Percentiles rank a stretch among this genome's conserved stretches.
These are phyloP conservation scores for Biscogniauxia marginata DNA, from an alignment of 2,329 filamentous ascomycete genomes.

Conservation along the genomic window DNA sequence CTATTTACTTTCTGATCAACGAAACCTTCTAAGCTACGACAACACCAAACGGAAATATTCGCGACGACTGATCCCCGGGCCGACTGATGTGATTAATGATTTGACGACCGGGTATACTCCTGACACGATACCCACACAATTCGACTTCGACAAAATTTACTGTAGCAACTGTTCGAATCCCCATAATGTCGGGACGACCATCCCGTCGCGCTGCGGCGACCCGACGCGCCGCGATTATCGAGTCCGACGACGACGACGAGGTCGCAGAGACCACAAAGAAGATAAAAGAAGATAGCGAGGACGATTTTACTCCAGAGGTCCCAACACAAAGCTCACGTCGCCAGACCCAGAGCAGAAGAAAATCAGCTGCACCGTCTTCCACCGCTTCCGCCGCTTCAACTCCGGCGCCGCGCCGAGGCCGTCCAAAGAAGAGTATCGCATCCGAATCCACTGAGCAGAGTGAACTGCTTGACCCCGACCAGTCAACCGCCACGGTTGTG, in stretches of 20 bases:
- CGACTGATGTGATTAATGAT: not conserved
- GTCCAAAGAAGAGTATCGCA: slow-evolving; percentile 42
- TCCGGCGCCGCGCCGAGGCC: slow-evolving; percentile 32
- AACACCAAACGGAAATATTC: slow-evolving; percentile 1
- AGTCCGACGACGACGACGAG: slow-evolving; percentile 76
- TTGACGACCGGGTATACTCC: not conserved
- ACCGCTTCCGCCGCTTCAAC: not conserved
- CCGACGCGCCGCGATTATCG: slow-evolving; percentile 71
- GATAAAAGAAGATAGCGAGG: slow-evolving; percentile 63
- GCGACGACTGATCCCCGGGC: not conserved
- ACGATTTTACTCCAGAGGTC: slow-evolving; percentile 78
- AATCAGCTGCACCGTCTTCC: slow-evolving; percentile 36
- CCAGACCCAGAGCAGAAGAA: slow-evolving; percentile 39
- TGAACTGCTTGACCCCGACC: slow-evolving; percentile 57
- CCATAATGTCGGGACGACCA: slow-evolving; percentile 33
- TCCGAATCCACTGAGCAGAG: slow-evolving; percentile 49
- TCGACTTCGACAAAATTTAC: no score
- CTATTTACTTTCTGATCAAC: slow-evolving; percentile 21
- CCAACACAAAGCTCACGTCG: slow-evolving; percentile 53
- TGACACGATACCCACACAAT: not conserved
- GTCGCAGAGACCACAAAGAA: slow-evolving; percentile 52
- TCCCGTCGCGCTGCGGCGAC: slow-evolving; percentile 48
- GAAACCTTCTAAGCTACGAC: not conserved
- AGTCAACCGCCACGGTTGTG: slow-evolving; percentile 35
- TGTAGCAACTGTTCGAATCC: slow-evolving; percentile 1